Conservation (phyloP, 192 early-diverging fungal genomes). For the Borealophlyctis nickersoniae region DNA sequence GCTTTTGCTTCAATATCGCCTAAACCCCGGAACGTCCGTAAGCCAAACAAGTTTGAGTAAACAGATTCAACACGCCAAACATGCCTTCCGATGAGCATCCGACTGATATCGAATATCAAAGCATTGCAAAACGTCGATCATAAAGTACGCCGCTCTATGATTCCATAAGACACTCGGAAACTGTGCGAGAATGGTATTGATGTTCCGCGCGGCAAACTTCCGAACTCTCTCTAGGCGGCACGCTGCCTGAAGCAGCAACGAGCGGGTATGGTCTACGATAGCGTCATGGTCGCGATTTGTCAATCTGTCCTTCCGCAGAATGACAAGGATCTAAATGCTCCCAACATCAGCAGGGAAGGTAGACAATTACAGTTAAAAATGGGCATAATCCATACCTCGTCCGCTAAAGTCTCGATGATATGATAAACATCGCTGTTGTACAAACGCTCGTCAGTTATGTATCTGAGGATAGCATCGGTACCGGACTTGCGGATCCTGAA, state of each 20-base stretch:
- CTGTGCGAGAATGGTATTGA: constrained; percentile 60
- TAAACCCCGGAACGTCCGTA: neutral
- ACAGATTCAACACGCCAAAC: neutral
- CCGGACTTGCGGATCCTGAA: constrained; percentile 55
- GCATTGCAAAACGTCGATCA: constrained; percentile 73
- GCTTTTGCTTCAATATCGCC: constrained; percentile 22
- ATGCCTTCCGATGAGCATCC: constrained; percentile 37
- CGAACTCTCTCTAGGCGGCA: constrained; percentile 57
- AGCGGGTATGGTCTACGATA: constrained; percentile 21
- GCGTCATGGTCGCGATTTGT: neutral
- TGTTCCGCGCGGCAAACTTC: constrained; percentile 26
- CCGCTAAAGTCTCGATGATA: constrained; percentile 76
- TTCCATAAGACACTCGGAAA: constrained; percentile 84
- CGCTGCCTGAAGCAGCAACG: constrained; percentile 55
- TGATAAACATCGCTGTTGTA: constrained; percentile 69
- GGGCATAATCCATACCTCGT: constrained; percentile 45
- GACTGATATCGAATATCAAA: constrained; percentile 43
- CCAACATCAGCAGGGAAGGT: constrained; percentile 6
- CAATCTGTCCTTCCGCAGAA: neutral
- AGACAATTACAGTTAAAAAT: neutral
- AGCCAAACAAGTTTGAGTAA: neutral
- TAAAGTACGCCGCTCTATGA: constrained; percentile 56
- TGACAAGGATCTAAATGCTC: neutral
- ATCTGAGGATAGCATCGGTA: constrained; percentile 69
- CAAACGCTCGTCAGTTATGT: constrained; percentile 84